Evolutionary conservation across 305 asterid genomes (phyloP).

Genomic region (Andrographis paniculata): DNA sequence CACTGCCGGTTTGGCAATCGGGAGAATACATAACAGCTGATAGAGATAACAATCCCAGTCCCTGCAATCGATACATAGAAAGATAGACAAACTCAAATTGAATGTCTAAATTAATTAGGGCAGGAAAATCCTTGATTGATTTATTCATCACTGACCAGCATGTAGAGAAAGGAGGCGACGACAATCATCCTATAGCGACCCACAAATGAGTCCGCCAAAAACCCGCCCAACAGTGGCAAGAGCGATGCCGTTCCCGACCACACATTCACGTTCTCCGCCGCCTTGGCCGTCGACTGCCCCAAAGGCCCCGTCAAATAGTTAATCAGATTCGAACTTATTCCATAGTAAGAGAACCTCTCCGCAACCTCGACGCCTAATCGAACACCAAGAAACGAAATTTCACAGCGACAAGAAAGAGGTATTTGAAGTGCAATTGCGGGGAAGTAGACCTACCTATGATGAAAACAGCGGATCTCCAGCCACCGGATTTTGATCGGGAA

Average conservation of each 20-base stretch:
- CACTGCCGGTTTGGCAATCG: neutral
- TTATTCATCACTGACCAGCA: slow-evolving; percentile 49
- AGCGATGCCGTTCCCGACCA: slow-evolving; percentile 56
- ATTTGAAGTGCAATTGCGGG: neutral
- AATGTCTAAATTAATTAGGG: too few relatives aligned
- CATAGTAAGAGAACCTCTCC: slow-evolving; percentile 11
- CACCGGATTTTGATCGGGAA: slow-evolving; percentile 15
- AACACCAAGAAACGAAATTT: neutral
- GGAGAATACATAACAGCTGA: too few relatives aligned
- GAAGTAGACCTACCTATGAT: slow-evolving; percentile 12
- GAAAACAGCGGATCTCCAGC: slow-evolving; percentile 20
- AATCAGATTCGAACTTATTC: slow-evolving; percentile 9
- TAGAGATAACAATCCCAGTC: neutral
- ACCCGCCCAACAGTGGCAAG: slow-evolving; percentile 59
- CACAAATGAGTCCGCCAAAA: slow-evolving; percentile 55
- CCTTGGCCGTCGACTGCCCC: slow-evolving; percentile 68
- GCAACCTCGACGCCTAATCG: slow-evolving; percentile 8
- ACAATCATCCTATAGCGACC: slow-evolving; percentile 57
- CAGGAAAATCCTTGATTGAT: too few relatives aligned
- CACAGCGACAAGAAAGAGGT: neutral
- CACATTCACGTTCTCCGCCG: slow-evolving; percentile 51
- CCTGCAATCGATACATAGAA: neutral
- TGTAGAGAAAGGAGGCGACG: slow-evolving; percentile 40
- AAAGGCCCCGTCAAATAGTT: slow-evolving; percentile 51
- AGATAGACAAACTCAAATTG: neutral